A percentile compares a stretch with the other conserved stretches of the same genome.
Evolutionary conservation across 1,139 yeast genomes (phyloP).

Genomic region (Saccharomyces uvarum): DNA sequence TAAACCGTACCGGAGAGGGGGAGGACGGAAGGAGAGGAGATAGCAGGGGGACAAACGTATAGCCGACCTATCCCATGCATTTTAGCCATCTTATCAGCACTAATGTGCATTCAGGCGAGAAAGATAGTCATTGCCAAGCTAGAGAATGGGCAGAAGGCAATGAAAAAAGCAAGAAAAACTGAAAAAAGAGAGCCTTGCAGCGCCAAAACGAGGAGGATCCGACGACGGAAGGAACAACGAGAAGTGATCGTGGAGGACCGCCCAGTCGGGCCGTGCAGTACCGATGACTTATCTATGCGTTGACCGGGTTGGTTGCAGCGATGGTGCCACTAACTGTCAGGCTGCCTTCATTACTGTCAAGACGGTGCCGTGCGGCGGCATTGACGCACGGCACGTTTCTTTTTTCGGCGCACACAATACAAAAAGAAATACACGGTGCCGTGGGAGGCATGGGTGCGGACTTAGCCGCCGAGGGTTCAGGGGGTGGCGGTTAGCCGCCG

Average conservation of each 20-base stretch:
- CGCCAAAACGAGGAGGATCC: neutral
- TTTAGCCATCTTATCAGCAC: neutral
- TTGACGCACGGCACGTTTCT: neutral
- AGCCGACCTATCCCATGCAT: neutral
- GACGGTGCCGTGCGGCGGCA: neutral
- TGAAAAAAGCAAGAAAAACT: neutral
- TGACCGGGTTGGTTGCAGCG: neutral
- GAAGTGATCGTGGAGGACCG: neutral
- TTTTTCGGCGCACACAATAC: too few species aligned
- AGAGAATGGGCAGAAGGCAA: neutral
- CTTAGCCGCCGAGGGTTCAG: neutral
- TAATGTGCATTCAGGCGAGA: neutral
- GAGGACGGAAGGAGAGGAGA: neutral
- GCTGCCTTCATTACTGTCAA: neutral
- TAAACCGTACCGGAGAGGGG: too few species aligned
- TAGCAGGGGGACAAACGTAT: neutral
- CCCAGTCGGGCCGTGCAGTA: neutral
- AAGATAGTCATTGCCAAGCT: neutral
- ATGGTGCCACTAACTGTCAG: neutral
- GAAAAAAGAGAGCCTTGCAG: neutral
- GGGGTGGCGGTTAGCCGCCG: slow-evolving; percentile 1
- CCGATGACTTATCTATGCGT: neutral
- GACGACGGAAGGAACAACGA: neutral
- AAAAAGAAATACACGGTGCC: neutral
- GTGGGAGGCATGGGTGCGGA: neutral